These are phyloP conservation scores for Ophiosphaerella herpotricha DNA, from an alignment of 2,329 filamentous ascomycete genomes.

Conservation along the genomic window DNA sequence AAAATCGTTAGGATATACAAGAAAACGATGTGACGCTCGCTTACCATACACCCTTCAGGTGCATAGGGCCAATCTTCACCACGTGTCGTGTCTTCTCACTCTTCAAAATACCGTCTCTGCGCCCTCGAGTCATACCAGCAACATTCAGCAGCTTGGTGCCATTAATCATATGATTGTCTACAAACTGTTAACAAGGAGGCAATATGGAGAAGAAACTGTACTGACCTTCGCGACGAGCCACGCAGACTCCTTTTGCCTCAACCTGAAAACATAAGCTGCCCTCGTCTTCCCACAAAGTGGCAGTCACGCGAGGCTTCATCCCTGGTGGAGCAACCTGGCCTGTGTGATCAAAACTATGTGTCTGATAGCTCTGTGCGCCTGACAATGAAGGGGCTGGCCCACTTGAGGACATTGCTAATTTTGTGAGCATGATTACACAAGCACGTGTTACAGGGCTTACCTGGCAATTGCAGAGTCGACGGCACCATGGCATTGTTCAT, in stretches of 20 bases:
- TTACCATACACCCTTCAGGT: slow-evolving; percentile 74
- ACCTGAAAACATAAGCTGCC: slow-evolving; percentile 98
- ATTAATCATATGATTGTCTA: slow-evolving; percentile 99
- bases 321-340: slow-evolving; percentile 90
- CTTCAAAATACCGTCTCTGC: slow-evolving; percentile 94
- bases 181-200: not conserved
- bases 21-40: not conserved
- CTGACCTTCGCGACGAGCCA: slow-evolving; percentile 86
- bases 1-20: slow-evolving; percentile 6
- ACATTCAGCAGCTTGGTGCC: slow-evolving; percentile 97
- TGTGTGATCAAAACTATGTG: slow-evolving; percentile 76
- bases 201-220: slow-evolving; percentile 12
- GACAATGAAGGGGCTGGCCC: slow-evolving; percentile 34
- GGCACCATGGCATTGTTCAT: slow-evolving; percentile 70
- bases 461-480: slow-evolving; percentile 68
- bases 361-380: slow-evolving; percentile 42
- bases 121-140: slow-evolving; percentile 94
- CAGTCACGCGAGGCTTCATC: slow-evolving; percentile 95
- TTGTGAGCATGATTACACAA: slow-evolving; percentile 9
- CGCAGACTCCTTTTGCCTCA: slow-evolving; percentile 93
- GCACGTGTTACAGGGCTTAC: slow-evolving; percentile 43
- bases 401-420: slow-evolving; percentile 40
- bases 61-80: slow-evolving; percentile 99
- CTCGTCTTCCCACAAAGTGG: slow-evolving; percentile 97
- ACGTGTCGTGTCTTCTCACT: slow-evolving; percentile 97